phyloP scores from a whole-genome alignment of 768 basidiomycete species.

The Pisolithus marmoratus region DNA sequence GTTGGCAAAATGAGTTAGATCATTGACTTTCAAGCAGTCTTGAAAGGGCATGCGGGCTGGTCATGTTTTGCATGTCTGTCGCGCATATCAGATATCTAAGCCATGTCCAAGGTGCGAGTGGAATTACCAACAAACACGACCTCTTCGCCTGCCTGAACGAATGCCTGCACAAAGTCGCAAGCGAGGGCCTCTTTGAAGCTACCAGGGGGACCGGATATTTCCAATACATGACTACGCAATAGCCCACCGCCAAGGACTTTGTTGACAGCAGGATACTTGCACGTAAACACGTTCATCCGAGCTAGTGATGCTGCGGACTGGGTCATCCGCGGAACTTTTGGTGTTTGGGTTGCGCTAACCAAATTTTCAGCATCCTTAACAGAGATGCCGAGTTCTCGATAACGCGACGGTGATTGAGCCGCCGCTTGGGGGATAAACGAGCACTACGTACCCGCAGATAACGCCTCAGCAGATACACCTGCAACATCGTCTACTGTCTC shows the following conservation, averaged over 20 bases:
- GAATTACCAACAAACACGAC: conserved; percentile 58
- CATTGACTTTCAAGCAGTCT: conserved; percentile 21
- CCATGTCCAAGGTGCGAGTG: background rate
- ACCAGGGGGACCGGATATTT: conserved; percentile 75
- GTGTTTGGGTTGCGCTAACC: conserved; percentile 35
- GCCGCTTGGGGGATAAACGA: background rate
- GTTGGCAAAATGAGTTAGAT: conserved; percentile 5
- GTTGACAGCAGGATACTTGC: conserved; percentile 46
- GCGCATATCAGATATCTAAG: conserved; percentile 8
- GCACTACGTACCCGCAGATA: conserved; percentile 43
- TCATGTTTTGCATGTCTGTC: conserved; percentile 47
- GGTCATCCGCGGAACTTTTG: conserved; percentile 33
- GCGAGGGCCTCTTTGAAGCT: conserved; percentile 56
- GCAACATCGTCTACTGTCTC: conserved; percentile 50
- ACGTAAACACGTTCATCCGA: conserved; percentile 10
- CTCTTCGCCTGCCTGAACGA: conserved; percentile 43
- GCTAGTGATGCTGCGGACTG: conserved; percentile 52
- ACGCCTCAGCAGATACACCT: conserved; percentile 35
- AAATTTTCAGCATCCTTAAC: conserved; percentile 41
- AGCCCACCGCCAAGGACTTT: conserved; percentile 60
- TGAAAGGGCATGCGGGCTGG: conserved; percentile 32
- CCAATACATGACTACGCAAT: conserved; percentile 54
- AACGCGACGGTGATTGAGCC: background rate
- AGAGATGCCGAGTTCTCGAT: conserved; percentile 47
- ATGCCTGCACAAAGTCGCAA: conserved; percentile 42